Evolutionary conservation across 805 yeast species (phyloP), one percentile per base, ranked within the genome.

Genomic region (Sugiyamaella smithiae): DNA sequence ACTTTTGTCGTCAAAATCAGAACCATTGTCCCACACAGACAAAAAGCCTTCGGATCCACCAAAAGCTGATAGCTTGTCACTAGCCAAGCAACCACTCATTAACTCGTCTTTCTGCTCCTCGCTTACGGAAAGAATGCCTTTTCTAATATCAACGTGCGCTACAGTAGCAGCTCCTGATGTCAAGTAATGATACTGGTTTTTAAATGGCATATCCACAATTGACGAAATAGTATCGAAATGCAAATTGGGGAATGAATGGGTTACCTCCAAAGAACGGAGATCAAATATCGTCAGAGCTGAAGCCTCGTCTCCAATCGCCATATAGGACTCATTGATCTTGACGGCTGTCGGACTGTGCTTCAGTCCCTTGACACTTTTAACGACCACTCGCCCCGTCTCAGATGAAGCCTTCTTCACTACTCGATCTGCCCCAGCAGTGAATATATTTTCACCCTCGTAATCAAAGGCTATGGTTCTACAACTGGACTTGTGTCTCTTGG

Each of bases 91-190:
- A 58, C 88, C 84, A 48, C 89, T 75, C 37, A 91, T 67, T n/a
- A 91, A 68, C 62, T 91, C 99, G 61, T 91, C 98, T 57, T 85
- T 96, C 68, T 91, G 99, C 62, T 88, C 90, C 54, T 90, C 98
- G 31, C 90, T 82, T 33, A 76, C 75, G 2, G 77, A 67, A 1
- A 84, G 65, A 1, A 81, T 74, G 3, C 85, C 86, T 57, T 84
- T 86, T 42, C 97, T 71, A 2, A 84, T 73, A 64, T 91, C 97
- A 59, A 90, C 74, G 50, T 83, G 84, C 0, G 88, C 76, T 37
- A 91, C 69, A 0, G 90, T 84, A 2, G 96, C 86, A 8, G 91
- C 83, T 1, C 97, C 97, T 23, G 85, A 73, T 0, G 93, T 79
- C 20, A 89, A 73, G 58, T 80, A 87, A 61, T 85, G 90, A 67